Evolutionary conservation across 345 rosid genomes (phyloP).

Genomic region (Syzygium aqueum): DNA sequence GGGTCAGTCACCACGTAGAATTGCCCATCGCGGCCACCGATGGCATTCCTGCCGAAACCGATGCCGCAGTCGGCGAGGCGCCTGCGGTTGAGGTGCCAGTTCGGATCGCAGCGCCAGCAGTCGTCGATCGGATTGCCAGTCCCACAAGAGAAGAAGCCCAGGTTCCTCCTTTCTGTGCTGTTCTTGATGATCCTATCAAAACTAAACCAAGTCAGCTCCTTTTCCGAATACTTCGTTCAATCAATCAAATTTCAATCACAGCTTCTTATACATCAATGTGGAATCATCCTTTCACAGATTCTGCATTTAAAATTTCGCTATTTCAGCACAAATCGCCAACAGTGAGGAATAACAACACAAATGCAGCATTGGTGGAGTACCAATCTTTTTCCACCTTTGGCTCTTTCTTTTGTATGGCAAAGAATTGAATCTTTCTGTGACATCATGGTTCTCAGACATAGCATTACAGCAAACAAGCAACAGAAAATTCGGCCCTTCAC

Average conservation of each 20-base stretch:
- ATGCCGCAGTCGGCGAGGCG: slow-evolving; percentile 86
- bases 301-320: neutral
- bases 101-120: slow-evolving; percentile 85
- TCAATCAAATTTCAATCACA: neutral
- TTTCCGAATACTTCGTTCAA: neutral
- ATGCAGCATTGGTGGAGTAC: neutral
- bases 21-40: slow-evolving; percentile 89
- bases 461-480: neutral
- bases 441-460: neutral
- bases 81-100: slow-evolving; percentile 85
- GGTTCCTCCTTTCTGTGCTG: slow-evolving; percentile 61
- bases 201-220: neutral
- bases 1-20: slow-evolving; percentile 78
- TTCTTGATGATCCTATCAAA: slow-evolving; percentile 60
- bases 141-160: slow-evolving; percentile 81
- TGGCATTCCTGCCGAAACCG: slow-evolving; percentile 85
- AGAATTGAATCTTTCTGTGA: neutral
- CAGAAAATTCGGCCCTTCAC: neutral
- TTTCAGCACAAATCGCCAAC: neutral
- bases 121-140: slow-evolving; percentile 85
- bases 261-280: neutral
- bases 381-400: no score
- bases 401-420: neutral
- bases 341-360: neutral
- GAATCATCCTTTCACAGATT: neutral